phyloP scores from a whole-genome alignment of 2,329 filamentous ascomycete species.

The Elsinoe ampelina region DNA sequence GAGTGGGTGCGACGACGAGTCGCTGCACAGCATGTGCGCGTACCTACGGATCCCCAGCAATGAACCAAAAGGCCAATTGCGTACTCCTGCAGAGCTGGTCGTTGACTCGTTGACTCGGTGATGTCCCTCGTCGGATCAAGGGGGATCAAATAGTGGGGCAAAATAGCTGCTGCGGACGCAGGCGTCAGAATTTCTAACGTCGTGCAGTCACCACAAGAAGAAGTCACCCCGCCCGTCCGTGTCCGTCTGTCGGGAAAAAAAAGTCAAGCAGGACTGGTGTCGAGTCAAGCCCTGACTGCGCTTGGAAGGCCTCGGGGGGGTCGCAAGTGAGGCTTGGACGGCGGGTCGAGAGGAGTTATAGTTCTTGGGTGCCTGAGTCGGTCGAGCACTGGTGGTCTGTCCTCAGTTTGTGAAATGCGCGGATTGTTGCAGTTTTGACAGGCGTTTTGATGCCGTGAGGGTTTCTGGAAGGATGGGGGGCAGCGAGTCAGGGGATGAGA shows the following conservation, averaged over 20 bases:
- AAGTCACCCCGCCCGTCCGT: too few species aligned
- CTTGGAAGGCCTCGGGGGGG: constrained; percentile 7
- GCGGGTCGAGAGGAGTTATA: background rate
- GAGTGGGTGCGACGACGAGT: too few species aligned
- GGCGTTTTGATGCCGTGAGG: background rate
- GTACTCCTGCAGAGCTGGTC: too few species aligned
- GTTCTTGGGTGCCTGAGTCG: background rate
- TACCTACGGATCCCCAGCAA: too few species aligned
- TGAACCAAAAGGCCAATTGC: background rate
- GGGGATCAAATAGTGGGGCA: too few species aligned
- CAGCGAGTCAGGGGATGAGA: background rate
- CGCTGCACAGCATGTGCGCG: too few species aligned
- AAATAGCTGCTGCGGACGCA: background rate
- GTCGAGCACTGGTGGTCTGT: too few species aligned
- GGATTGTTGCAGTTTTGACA: background rate
- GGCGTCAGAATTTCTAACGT: background rate
- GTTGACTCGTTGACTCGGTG: too few species aligned
- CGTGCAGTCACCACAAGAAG: too few species aligned
- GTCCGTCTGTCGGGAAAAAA: too few species aligned
- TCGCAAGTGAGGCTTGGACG: background rate
- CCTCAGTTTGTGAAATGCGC: too few species aligned
- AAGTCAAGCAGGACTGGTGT: background rate
- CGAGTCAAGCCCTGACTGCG: background rate
- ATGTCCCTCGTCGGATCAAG: too few species aligned
- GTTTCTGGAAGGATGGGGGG: background rate